A percentile compares a stretch with the other conserved stretches of the same genome.
Conservation (phyloP, 192 early-diverging fungal species). For the Coemansia sp. region DNA sequence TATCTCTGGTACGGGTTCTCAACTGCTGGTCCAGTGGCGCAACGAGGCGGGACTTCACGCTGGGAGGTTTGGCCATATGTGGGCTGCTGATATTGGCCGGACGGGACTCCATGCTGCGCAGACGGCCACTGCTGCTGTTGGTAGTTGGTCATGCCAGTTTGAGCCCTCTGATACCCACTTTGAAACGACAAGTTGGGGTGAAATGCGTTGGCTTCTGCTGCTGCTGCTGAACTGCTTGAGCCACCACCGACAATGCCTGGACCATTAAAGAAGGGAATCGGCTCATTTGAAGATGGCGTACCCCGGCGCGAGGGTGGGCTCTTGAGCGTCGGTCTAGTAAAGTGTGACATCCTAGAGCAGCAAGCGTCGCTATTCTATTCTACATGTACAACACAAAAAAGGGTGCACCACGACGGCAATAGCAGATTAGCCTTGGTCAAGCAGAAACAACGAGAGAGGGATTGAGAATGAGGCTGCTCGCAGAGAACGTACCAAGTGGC, state of each 20-base stretch:
- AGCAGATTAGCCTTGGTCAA: not conserved
- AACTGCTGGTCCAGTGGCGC: constrained; percentile 43
- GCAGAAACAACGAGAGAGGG: not conserved
- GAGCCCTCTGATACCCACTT: not conserved
- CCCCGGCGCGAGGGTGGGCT: constrained; percentile 42
- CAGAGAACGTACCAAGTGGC: not conserved
- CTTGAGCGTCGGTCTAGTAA: not conserved
- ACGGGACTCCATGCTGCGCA: not conserved
- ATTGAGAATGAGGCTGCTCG: not conserved
- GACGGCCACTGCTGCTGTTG: constrained; percentile 6
- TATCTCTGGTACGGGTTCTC: constrained; percentile 29
- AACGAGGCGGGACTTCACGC: constrained; percentile 40
- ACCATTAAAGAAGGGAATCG: constrained; percentile 45
- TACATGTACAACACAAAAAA: not conserved
- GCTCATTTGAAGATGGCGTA: constrained; percentile 42
- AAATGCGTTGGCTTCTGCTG: not conserved
- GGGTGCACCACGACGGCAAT: not conserved
- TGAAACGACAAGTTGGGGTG: not conserved
- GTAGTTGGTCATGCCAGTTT: not conserved
- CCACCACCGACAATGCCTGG: not conserved
- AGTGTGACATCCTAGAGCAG: constrained; percentile 20
- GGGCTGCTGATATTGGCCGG: not conserved
- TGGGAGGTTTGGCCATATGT: constrained; percentile 5
- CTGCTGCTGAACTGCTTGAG: constrained; percentile 21
- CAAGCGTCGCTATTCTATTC: constrained; percentile 1